Conservation (phyloP, 202 grass and related monocot species). For the Schoenoplectus triqueter region DNA sequence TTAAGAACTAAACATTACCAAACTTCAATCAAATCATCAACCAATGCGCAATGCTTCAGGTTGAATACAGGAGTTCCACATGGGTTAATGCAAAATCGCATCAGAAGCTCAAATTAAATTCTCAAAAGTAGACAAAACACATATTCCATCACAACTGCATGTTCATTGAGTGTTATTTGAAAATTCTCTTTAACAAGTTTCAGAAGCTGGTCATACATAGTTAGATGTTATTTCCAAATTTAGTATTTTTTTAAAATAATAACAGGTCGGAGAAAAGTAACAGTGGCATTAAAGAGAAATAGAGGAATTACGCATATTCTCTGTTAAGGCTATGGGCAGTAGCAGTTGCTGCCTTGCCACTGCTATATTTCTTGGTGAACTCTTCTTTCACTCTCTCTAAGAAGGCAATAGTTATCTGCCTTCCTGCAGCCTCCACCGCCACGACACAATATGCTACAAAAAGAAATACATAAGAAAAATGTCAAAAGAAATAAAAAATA, state of each 20-base stretch:
- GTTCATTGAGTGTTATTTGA: not conserved
- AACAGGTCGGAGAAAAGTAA: not conserved
- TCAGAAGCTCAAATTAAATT: not conserved
- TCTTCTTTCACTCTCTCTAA: constrained; percentile 91
- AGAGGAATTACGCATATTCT: constrained; percentile 71
- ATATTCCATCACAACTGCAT: constrained; percentile 15
- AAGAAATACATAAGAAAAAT: not conserved
- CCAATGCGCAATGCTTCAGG: not conserved
- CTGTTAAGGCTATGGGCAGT: constrained; percentile 65
- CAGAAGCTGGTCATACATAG: not conserved
- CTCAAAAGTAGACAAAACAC: not conserved
- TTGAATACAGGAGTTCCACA: constrained; percentile 2
- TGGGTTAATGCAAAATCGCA: not conserved
- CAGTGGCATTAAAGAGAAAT: not conserved
- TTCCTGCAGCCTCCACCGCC: constrained; percentile 70
- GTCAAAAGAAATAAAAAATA: constrained; percentile 2
- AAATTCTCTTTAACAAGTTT: constrained; percentile 4
- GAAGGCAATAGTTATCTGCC: constrained; percentile 66
- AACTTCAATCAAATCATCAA: not conserved
- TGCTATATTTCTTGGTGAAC: constrained; percentile 72
- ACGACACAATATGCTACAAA: constrained; percentile 87
- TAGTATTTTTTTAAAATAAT: not conserved
- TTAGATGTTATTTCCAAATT: not conserved
- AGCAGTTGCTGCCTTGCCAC: constrained; percentile 73
- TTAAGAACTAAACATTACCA: not conserved